Conservation (phyloP, 1,284 basidiomycete species). For the Sanghuangporus baumii region DNA sequence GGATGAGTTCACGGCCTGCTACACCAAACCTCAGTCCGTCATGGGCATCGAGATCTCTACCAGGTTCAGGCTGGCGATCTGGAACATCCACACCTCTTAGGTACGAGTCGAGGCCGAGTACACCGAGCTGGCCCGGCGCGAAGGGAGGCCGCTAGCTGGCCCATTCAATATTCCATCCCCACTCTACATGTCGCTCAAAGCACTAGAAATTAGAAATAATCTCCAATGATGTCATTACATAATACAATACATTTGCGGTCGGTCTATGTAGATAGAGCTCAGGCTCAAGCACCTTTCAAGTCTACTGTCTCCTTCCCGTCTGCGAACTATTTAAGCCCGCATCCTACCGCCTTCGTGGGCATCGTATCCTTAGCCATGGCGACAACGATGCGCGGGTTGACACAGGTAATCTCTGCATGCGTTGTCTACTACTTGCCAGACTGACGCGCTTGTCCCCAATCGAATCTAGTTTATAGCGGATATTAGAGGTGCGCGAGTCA, state of each 20-base stretch:
- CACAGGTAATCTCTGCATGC: conserved; percentile 53
- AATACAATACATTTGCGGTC: neutral
- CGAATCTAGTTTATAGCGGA: conserved; percentile 89
- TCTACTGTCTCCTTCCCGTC: neutral
- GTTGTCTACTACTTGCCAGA: neutral
- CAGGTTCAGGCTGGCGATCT: conserved; percentile 34
- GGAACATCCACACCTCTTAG: conserved; percentile 51
- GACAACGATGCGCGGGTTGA: conserved; percentile 83
- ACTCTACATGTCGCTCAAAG: neutral
- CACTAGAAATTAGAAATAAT: neutral
- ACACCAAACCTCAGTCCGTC: conserved; percentile 52
- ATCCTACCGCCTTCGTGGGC: neutral
- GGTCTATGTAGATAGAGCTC: neutral
- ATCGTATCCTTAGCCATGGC: conserved; percentile 52
- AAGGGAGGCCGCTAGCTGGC: neutral
- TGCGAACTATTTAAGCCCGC: neutral
- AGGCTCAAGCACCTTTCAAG: neutral
- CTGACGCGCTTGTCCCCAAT: neutral
- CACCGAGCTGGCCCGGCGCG: conserved; percentile 49
- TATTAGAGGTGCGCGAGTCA: conserved; percentile 85
- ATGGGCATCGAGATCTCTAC: conserved; percentile 30
- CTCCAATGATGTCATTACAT: neutral
- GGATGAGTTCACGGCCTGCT: conserved; percentile 55
- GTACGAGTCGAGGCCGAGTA: conserved; percentile 56
- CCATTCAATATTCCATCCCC: neutral